These are phyloP conservation scores for Gossypium gossypioides DNA, from an alignment of 441 rosid species.

Conservation along the genomic window DNA sequence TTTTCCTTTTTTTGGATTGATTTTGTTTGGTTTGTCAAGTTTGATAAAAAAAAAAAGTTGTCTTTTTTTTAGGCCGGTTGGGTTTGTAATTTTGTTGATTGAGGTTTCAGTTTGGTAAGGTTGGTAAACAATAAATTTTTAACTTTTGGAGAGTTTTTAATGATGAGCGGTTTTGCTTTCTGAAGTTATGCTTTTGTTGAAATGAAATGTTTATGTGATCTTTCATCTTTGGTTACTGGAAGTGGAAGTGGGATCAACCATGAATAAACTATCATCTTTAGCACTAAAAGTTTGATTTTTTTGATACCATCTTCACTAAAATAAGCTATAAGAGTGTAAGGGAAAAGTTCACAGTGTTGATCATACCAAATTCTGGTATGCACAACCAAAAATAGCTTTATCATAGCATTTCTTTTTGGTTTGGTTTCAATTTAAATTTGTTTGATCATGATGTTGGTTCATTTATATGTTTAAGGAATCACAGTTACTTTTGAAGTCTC, in stretches of 20 bases:
- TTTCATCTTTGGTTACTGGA: conserved; percentile 19
- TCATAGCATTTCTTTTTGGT: neutral
- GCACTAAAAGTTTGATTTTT: conserved; percentile 1
- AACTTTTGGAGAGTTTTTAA: conserved; percentile 6
- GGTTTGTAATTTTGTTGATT: conserved; percentile 9
- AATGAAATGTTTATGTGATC: conserved; percentile 15
- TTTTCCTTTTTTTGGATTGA: neutral
- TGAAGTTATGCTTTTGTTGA: neutral
- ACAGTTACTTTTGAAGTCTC: neutral
- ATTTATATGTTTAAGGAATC: neutral
- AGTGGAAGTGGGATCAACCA: neutral
- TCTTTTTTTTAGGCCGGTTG: neutral
- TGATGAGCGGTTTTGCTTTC: neutral
- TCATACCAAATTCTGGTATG: neutral
- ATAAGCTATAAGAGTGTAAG: neutral
- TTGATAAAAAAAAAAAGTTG: no score
- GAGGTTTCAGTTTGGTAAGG: conserved; percentile 11
- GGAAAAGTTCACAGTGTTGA: neutral
- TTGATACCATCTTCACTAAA: neutral
- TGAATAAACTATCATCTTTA: neutral
- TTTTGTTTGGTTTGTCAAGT: no score
- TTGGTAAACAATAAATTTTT: conserved; percentile 1
- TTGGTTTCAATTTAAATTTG: neutral
- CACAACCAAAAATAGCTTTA: conserved; percentile 9
- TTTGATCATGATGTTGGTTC: conserved; percentile 3